These are phyloP conservation scores for Anthracocystis walkeri DNA, from an alignment of 1,284 basidiomycete genomes.

Conservation along the genomic window DNA sequence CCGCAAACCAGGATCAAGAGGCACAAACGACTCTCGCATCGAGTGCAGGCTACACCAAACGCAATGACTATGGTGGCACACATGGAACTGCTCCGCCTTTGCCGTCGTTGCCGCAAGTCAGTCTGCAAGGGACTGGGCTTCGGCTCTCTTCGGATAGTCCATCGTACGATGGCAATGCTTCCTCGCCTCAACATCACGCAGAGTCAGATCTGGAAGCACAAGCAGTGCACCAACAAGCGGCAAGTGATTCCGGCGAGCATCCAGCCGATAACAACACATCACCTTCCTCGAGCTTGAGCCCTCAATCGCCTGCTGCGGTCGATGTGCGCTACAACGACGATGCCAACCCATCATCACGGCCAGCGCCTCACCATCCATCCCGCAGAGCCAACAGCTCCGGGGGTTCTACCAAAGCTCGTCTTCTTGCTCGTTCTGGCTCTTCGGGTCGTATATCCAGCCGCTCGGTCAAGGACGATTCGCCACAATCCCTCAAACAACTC, in stretches of 20 bases:
- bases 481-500: constrained; percentile 33
- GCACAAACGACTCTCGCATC: constrained; percentile 17
- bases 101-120: constrained; percentile 29
- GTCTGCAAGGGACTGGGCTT: constrained; percentile 47
- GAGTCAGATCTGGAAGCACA: constrained; percentile 30
- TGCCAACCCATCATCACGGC: background rate
- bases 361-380: constrained; percentile 1
- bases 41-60: constrained; percentile 25
- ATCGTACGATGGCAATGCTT: constrained; percentile 4
- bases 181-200: background rate
- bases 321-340: constrained; percentile 18
- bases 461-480: constrained; percentile 24
- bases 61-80: constrained; percentile 40
- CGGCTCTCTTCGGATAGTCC: constrained; percentile 19
- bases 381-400: constrained; percentile 18
- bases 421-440: constrained; percentile 12
- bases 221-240: background rate
- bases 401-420: constrained; percentile 17
- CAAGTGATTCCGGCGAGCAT: background rate
- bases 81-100: constrained; percentile 11
- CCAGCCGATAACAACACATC: background rate
- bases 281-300: background rate
- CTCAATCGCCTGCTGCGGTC: background rate
- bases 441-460: constrained; percentile 22
- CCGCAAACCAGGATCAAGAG: constrained; percentile 5